phyloP scores from a whole-genome alignment of 176 grass and related monocot genomes.

The Aegilops umbellulata region DNA sequence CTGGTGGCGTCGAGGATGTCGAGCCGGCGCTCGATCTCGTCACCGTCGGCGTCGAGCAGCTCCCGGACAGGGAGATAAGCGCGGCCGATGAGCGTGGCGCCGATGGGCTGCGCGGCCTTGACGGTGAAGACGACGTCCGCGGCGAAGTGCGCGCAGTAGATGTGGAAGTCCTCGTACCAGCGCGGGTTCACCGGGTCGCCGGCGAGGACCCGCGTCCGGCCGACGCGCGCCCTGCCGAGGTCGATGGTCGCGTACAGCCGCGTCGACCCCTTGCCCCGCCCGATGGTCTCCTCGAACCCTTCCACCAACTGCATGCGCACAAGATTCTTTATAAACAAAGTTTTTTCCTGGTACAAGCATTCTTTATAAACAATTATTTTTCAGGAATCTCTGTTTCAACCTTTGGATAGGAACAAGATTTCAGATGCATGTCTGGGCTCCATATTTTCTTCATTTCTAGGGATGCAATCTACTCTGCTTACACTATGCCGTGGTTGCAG shows the following conservation, averaged over 20 bases:
- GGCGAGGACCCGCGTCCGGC: conserved; percentile 68
- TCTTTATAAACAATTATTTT: too few species aligned
- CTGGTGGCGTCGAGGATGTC: conserved; percentile 40
- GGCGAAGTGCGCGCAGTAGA: conserved; percentile 92
- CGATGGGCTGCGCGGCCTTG: conserved; percentile 65
- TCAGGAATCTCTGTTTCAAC: too few species aligned
- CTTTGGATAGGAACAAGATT: too few species aligned
- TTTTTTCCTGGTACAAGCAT: too few species aligned
- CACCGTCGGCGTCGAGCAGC: conserved; percentile 43
- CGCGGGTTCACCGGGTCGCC: conserved; percentile 75
- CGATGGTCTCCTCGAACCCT: conserved; percentile 68
- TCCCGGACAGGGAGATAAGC: conserved; percentile 72
- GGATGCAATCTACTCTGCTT: not conserved
- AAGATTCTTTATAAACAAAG: not conserved
- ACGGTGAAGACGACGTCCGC: conserved; percentile 75
- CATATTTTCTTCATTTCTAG: not conserved
- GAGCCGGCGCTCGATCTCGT: conserved; percentile 49
- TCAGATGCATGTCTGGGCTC: not conserved
- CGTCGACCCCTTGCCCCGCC: conserved; percentile 69
- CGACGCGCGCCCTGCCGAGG: conserved; percentile 74
- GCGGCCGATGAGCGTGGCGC: conserved; percentile 81
- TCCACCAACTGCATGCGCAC: conserved; percentile 52
- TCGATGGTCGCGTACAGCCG: conserved; percentile 89
- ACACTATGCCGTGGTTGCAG: not conserved
- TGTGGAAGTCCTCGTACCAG: conserved; percentile 94